These are phyloP conservation scores for Colletotrichum higginsianum DNA, from an alignment of 2,329 filamentous ascomycete genomes.

Conservation along the genomic window DNA sequence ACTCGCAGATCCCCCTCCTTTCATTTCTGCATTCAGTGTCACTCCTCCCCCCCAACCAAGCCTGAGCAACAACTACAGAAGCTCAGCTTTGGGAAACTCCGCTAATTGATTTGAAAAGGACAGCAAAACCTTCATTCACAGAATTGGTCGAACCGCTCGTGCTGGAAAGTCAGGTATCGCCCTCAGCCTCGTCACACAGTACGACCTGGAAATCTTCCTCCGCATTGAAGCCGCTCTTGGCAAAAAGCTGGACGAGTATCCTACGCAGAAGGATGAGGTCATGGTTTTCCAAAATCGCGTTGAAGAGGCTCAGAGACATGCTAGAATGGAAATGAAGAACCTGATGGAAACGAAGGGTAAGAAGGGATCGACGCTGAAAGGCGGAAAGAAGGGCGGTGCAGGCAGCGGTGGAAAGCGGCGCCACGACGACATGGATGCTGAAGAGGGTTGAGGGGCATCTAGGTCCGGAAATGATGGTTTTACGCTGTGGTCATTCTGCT, in stretches of 20 bases:
- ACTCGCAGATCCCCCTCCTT: too few relatives aligned
- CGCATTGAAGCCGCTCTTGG: constrained; percentile 88
- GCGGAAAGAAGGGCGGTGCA: constrained; percentile 53
- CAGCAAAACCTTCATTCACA: constrained; percentile 91
- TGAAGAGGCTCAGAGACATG: constrained; percentile 85
- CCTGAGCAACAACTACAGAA: too few relatives aligned
- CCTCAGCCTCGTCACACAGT: constrained; percentile 87
- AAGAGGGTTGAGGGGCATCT: constrained; percentile 72
- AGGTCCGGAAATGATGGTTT: not conserved
- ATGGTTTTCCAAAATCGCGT: constrained; percentile 85
- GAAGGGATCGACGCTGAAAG: constrained; percentile 64
- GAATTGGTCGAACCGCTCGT: constrained; percentile 89
- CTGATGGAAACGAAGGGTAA: constrained; percentile 78
- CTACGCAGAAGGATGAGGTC: constrained; percentile 84
- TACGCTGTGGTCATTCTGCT: not conserved
- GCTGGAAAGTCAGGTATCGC: constrained; percentile 89
- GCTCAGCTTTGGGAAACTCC: too few relatives aligned
- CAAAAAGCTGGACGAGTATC: constrained; percentile 80
- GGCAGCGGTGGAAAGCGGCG: constrained; percentile 52
- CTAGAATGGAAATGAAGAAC: constrained; percentile 85
- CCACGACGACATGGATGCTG: constrained; percentile 79
- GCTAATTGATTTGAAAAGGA: constrained; percentile 63
- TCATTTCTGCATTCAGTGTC: too few relatives aligned
- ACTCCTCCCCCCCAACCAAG: not conserved
- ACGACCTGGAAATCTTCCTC: constrained; percentile 85